Percentiles rank a stretch among this genome's conserved stretches.
phyloP scores from a whole-genome alignment of 2,329 filamentous ascomycete species.

The Pyrenophora graminea region DNA sequence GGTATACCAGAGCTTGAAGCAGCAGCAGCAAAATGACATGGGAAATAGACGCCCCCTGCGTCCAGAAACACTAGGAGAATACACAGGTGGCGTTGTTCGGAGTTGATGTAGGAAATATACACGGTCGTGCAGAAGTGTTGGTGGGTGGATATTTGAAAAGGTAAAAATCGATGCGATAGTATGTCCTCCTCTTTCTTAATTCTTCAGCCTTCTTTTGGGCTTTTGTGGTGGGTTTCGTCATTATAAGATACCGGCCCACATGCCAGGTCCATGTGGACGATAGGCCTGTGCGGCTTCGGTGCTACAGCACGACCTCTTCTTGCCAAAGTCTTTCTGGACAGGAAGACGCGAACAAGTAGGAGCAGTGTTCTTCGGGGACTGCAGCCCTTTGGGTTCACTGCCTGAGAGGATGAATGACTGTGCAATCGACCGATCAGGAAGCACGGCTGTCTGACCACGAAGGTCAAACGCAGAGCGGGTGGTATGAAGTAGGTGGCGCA shows the following conservation, averaged over 20 bases:
- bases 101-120: constrained; percentile 24
- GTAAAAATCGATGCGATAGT: constrained; percentile 6
- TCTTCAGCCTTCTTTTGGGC: constrained; percentile 26
- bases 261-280: constrained; percentile 62
- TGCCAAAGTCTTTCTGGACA: constrained; percentile 54
- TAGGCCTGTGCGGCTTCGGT: constrained; percentile 60
- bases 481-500: constrained; percentile 62
- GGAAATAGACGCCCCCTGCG: constrained; percentile 4
- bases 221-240: constrained; percentile 14
- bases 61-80: constrained; percentile 8
- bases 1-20: constrained; percentile 15
- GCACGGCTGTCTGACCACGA: constrained; percentile 37
- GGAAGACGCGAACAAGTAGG: constrained; percentile 49
- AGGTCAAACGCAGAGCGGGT: constrained; percentile 48
- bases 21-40: constrained; percentile 15
- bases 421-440: constrained; percentile 44
- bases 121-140: constrained; percentile 19
- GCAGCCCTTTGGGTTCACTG: constrained; percentile 44
- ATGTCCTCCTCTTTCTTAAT: constrained; percentile 21
- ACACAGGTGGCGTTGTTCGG: constrained; percentile 15
- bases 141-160: constrained; percentile 3
- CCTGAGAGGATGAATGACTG: constrained; percentile 38
- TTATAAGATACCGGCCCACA: constrained; percentile 67
- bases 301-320: constrained; percentile 70
- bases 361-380: constrained; percentile 45